phyloP scores from a whole-genome alignment of 257 asterid genomes.

The Verbascum thapsus region DNA sequence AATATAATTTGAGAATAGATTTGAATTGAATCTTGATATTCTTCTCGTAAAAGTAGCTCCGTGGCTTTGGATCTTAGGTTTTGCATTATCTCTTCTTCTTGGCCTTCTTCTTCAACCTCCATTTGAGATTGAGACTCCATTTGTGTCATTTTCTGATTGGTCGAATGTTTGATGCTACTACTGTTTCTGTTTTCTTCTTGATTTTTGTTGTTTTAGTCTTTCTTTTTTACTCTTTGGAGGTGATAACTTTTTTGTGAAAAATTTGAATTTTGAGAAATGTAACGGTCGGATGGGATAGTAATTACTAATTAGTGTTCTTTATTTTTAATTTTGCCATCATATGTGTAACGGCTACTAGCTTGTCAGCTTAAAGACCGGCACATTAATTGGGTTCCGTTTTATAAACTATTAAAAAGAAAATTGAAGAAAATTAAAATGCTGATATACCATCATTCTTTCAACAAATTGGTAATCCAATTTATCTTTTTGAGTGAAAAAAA shows the following conservation, averaged over 20 bases:
- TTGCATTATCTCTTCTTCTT: slow-evolving; percentile 51
- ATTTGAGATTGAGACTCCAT: slow-evolving; percentile 16
- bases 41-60: slow-evolving; percentile 74
- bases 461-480: too few species aligned
- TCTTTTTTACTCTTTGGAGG: background rate
- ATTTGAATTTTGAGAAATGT: slow-evolving; percentile 35
- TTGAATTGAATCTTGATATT: slow-evolving; percentile 55
- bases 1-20: slow-evolving; percentile 59
- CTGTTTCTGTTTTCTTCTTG: background rate
- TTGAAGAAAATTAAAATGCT: too few species aligned
- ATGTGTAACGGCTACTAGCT: slow-evolving; percentile 32
- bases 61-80: slow-evolving; percentile 79
- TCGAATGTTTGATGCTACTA: background rate
- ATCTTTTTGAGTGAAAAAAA: too few species aligned
- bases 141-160: slow-evolving; percentile 32
- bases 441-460: too few species aligned
- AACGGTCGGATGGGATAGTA: slow-evolving; percentile 43
- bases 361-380: background rate
- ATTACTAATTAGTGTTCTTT: background rate
- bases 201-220: background rate
- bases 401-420: too few species aligned
- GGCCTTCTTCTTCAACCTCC: slow-evolving; percentile 36
- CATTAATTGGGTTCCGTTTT: background rate
- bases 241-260: slow-evolving; percentile 7
- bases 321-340: slow-evolving; percentile 14